Evolutionary conservation across 179 eudicot genomes (phyloP), one percentile per base, ranked within the genome.

Genomic region (Drosera spatulata): DNA sequence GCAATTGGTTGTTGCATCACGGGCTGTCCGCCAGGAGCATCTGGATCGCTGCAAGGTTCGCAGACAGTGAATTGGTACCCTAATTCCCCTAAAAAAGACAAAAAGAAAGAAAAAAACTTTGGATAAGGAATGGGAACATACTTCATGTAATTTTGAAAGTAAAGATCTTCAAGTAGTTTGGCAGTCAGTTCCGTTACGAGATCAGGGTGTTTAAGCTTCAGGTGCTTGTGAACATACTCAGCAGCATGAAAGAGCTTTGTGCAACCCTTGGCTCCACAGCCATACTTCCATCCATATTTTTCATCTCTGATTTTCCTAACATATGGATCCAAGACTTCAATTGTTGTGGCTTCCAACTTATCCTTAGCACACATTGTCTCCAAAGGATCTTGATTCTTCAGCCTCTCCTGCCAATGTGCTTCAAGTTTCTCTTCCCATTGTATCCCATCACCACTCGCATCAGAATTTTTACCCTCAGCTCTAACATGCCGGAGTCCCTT

Each of bases 171-270:
- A 5, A 96, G 91, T 76, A 90, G 82, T 90, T 94, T 90, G 15
- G 91, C 62, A 41, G 96, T 94, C 7, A 77, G 84, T 13, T 94
- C 97, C 82, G 80, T 68, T 41, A 71, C 82, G 47, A 85, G 83
- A 2, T 94, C 99, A 2, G 96, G 77, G 69, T 94, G 99, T 62
- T 94, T 90, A 66, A 94, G 80, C 77, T 90, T 94, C 59, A 94
- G 76, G 77, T 90, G 97, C 78, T 94, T 94, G 63, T 94, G 96
- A 22, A 94, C 99, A 79, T 80, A 94, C 72, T 94, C 99, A 56
- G 99, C 68, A 68, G 99, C 99, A 85, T 94, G 99, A 69, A 94
- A 94, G 13, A 94, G 91, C 75, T 94, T 94, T 61, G n/a, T n/a
- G n/a, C n/a, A n/a, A n/a, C n/a, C n/a, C n/a, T n/a, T n/a, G n/a